phyloP scores from a whole-genome alignment of 768 basidiomycete species.

The Hydnum rufescens region DNA sequence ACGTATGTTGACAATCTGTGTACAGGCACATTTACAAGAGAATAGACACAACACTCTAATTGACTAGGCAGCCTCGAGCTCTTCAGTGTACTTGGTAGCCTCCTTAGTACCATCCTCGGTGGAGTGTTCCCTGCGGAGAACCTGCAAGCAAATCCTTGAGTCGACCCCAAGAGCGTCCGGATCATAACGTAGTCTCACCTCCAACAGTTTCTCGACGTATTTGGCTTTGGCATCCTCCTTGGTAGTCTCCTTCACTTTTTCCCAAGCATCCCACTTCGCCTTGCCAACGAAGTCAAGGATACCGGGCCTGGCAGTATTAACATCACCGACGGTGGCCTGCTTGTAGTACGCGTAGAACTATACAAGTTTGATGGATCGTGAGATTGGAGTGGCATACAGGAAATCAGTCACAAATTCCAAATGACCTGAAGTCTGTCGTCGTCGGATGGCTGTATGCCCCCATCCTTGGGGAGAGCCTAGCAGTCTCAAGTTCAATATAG shows the following conservation, averaged over 20 bases:
- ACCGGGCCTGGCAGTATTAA: constrained; percentile 42
- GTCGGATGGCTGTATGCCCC: constrained; percentile 50
- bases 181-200: constrained; percentile 29
- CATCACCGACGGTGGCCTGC: constrained; percentile 73
- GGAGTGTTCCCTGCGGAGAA: too few species aligned
- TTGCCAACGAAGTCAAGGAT: constrained; percentile 73
- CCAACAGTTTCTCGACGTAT: constrained; percentile 59
- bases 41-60: too few species aligned
- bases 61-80: too few species aligned
- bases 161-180: too few species aligned
- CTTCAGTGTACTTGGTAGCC: too few species aligned
- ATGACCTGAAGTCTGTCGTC: constrained; percentile 67
- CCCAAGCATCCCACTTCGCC: constrained; percentile 92
- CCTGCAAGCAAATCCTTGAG: too few species aligned
- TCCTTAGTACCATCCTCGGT: too few species aligned
- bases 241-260: constrained; percentile 41
- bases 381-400: not conserved
- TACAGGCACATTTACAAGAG: too few species aligned
- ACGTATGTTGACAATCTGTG: too few species aligned
- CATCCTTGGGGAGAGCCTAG: constrained; percentile 50
- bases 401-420: constrained; percentile 4
- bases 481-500: too few species aligned
- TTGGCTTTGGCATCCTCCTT: constrained; percentile 49
- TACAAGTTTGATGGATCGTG: constrained; percentile 2
- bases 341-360: constrained; percentile 93